Conservation (phyloP, 257 asterid species). For the Solanum arcanum region DNA sequence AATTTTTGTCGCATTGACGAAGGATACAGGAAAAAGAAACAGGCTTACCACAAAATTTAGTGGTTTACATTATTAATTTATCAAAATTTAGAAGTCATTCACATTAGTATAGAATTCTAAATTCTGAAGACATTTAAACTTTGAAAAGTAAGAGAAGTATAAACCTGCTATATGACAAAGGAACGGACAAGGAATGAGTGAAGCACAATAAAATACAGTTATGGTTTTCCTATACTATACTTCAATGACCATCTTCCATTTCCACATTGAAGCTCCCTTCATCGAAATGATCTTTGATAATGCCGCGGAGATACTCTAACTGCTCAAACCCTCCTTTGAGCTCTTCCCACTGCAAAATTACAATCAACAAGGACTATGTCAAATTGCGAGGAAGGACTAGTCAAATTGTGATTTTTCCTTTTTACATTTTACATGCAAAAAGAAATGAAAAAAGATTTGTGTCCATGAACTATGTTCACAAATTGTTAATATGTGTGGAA, state of each 20-base stretch:
- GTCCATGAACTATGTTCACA: not conserved
- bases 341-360: constrained; percentile 83
- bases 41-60: not conserved
- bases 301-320: constrained; percentile 60
- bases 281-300: constrained; percentile 29
- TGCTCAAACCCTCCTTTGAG: constrained; percentile 76
- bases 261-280: not conserved
- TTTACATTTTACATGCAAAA: not conserved
- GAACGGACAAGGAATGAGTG: not conserved
- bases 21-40: not conserved
- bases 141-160: not conserved
- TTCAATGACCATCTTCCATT: not conserved
- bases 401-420: not conserved
- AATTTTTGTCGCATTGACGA: not conserved
- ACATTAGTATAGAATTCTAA: not conserved
- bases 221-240: not conserved
- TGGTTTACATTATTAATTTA: not conserved
- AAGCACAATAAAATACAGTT: not conserved
- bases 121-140: not conserved
- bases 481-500: not conserved
- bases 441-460: not conserved
- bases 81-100: not conserved
- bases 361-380: not conserved
- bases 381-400: not conserved
- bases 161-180: not conserved